Conservation (phyloP, 2,329 filamentous ascomycete genomes). For the Daldinia sp. region DNA sequence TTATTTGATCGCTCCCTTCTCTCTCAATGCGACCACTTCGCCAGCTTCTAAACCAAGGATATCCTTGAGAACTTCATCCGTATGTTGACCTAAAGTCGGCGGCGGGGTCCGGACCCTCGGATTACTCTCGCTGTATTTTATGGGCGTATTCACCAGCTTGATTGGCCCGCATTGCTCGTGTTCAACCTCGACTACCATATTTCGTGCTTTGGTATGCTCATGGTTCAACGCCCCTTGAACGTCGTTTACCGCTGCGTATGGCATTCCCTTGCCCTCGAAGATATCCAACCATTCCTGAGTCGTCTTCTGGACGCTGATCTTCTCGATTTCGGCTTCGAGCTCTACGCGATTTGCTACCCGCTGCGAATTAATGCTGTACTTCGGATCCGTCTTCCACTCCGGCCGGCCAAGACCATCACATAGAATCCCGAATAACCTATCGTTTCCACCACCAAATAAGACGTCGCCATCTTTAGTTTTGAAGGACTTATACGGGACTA, state of each 20-base stretch:
- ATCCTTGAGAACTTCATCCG: constrained; percentile 77
- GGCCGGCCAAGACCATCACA: constrained; percentile 69
- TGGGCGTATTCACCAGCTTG: constrained; percentile 91
- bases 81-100: constrained; percentile 89
- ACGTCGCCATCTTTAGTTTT: constrained; percentile 78
- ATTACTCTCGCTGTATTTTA: constrained; percentile 89
- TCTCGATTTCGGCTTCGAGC: constrained; percentile 84
- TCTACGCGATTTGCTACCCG: constrained; percentile 78
- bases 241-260: constrained; percentile 95
- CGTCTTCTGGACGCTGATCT: constrained; percentile 78
- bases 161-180: constrained; percentile 87
- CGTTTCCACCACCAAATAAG: constrained; percentile 79
- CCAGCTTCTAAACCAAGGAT: constrained; percentile 70
- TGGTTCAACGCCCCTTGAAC: constrained; percentile 86
- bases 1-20: constrained; percentile 74
- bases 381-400: constrained; percentile 70
- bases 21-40: constrained; percentile 72
- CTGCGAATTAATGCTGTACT: constrained; percentile 71
- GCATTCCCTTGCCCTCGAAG: constrained; percentile 92
- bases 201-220: constrained; percentile 83
- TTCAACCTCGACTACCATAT: constrained; percentile 90
- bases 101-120: constrained; percentile 82
- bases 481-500: constrained; percentile 94
- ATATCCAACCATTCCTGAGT: constrained; percentile 89
- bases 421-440: constrained; percentile 74